Evolutionary conservation across 441 rosid species (phyloP).

Genomic region (Melastoma candidum): DNA sequence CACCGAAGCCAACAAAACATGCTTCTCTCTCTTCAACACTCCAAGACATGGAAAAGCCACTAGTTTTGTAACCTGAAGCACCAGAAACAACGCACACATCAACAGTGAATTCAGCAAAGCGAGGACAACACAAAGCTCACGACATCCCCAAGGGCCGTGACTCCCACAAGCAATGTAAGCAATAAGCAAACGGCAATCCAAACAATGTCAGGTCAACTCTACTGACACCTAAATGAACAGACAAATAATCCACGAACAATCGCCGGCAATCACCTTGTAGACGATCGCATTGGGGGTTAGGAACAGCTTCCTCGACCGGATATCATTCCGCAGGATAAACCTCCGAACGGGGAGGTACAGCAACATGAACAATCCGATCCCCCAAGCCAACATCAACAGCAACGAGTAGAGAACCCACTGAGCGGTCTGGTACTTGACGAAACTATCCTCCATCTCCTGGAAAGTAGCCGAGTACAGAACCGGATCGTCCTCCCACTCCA

Average conservation of each 20-base stretch:
- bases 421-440: slow-evolving; percentile 41
- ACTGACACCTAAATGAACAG: too few relatives aligned
- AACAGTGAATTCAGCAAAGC: too few relatives aligned
- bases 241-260: too few relatives aligned
- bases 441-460: slow-evolving; percentile 44
- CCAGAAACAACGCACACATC: neutral
- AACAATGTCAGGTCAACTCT: too few relatives aligned
- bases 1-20: slow-evolving; percentile 53
- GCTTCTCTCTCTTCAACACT: slow-evolving; percentile 57
- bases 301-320: slow-evolving; percentile 53
- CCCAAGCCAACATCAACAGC: slow-evolving; percentile 54
- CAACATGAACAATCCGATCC: slow-evolving; percentile 60
- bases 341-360: slow-evolving; percentile 53
- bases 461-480: slow-evolving; percentile 48
- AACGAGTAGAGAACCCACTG: slow-evolving; percentile 55
- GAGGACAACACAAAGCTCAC: too few relatives aligned
- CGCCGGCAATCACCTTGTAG: slow-evolving; percentile 36
- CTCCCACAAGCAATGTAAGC: too few relatives aligned
- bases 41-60: slow-evolving; percentile 67
- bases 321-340: slow-evolving; percentile 44
- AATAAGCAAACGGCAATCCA: too few relatives aligned
- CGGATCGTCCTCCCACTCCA: slow-evolving; percentile 26
- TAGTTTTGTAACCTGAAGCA: slow-evolving; percentile 43
- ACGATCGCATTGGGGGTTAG: slow-evolving; percentile 56
- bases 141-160: too few relatives aligned